Percentiles rank a stretch among this genome's conserved stretches.
Conservation (phyloP, 345 rosid genomes). For the Arabidopsis thaliana region TAIR10.1 NC_003070.9:21202501-21203000, state of each 20-base stretch:
- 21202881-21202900: slow-evolving; percentile 93
- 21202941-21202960: slow-evolving; percentile 94
- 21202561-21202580: slow-evolving; percentile 47
- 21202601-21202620: slow-evolving; percentile 89
- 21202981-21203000: slow-evolving; percentile 82
- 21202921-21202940: slow-evolving; percentile 97
- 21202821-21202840: neutral
- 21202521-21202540: neutral
- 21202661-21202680: slow-evolving; percentile 73
- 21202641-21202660: slow-evolving; percentile 82
- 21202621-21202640: slow-evolving; percentile 76
- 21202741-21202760: slow-evolving; percentile 90
- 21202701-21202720: slow-evolving; percentile 82
- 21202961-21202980: slow-evolving; percentile 81
- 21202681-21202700: slow-evolving; percentile 81
- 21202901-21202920: slow-evolving; percentile 95
- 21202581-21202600: slow-evolving; percentile 77
- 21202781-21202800: slow-evolving; percentile 61
- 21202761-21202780: slow-evolving; percentile 83
- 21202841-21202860: neutral
- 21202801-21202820: slow-evolving; percentile 2
- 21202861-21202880: slow-evolving; percentile 86
- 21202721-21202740: slow-evolving; percentile 75
- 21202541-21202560: slow-evolving; percentile 7
- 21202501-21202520: neutral